Conservation (phyloP, 495 filamentous ascomycete species). For the Hypoxylon cercidicola region DNA sequence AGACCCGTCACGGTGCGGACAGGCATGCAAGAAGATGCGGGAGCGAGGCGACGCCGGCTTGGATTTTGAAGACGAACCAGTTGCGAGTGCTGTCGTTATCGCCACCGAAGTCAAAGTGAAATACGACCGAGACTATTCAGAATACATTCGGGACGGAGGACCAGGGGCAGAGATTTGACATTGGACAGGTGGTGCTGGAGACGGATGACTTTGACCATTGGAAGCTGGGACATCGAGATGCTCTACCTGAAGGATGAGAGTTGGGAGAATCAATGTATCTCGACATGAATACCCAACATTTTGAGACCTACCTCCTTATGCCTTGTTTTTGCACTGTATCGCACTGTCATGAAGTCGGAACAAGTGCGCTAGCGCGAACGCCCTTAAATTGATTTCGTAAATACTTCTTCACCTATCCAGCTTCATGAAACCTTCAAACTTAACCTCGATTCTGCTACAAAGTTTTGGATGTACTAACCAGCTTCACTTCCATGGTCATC, state of each 20-base stretch:
- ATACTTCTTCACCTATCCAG: neutral
- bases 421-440: no score
- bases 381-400: conserved; percentile 31
- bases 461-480: neutral
- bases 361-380: conserved; percentile 30
- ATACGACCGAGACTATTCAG: no score
- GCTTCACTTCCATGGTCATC: neutral
- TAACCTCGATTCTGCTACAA: neutral
- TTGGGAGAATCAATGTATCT: no score
- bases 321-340: conserved; percentile 18
- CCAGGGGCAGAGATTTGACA: no score
- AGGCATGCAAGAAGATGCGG: conserved; percentile 9
- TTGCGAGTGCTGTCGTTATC: conserved; percentile 5
- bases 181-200: no score
- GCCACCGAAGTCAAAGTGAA: conserved; percentile 5
- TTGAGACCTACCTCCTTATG: no score
- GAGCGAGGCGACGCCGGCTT: neutral
- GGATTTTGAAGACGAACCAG: neutral
- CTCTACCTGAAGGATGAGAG: no score
- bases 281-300: no score
- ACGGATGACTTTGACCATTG: no score
- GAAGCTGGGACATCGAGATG: no score
- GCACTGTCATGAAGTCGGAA: conserved; percentile 10
- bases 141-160: no score
- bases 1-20: conserved; percentile 3